phyloP scores from a whole-genome alignment of 495 filamentous ascomycete species.

The Poronia punctata region DNA sequence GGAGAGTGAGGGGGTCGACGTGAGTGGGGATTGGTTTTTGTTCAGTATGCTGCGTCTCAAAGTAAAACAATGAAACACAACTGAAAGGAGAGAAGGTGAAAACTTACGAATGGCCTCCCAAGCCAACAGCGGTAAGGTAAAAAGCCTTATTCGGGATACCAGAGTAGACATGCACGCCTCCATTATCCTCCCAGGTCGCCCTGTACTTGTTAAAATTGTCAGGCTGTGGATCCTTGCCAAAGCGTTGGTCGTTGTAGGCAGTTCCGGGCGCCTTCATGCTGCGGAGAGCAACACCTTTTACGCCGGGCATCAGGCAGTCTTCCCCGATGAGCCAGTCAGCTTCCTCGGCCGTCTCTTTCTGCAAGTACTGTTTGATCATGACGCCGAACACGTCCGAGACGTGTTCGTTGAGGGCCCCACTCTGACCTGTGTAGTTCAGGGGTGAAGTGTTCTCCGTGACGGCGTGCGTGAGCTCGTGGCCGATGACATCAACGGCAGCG shows the following conservation, averaged over 20 bases:
- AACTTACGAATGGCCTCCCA: conserved; percentile 40
- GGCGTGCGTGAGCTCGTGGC: conserved; percentile 47
- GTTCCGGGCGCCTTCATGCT: conserved; percentile 45
- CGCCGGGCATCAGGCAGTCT: conserved; percentile 33
- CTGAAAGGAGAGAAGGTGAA: neutral
- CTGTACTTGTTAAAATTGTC: conserved; percentile 33
- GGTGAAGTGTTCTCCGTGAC: conserved; percentile 38
- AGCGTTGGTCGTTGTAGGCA: conserved; percentile 38
- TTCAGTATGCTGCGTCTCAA: too few relatives aligned
- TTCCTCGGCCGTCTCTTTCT: conserved; percentile 34
- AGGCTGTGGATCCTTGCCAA: conserved; percentile 43
- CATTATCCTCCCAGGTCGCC: conserved; percentile 31
- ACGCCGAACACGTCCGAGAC: conserved; percentile 46
- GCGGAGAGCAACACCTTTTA: conserved; percentile 40
- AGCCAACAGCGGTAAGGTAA: conserved; percentile 34
- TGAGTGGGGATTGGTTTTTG: too few relatives aligned
- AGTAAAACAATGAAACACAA: neutral
- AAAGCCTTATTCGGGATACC: conserved; percentile 50
- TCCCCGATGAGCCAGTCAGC: conserved; percentile 50
- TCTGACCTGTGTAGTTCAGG: conserved; percentile 37
- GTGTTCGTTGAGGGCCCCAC: conserved; percentile 47
- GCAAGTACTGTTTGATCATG: conserved; percentile 45
- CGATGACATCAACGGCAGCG: conserved; percentile 42
- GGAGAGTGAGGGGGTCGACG: neutral
- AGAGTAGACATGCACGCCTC: conserved; percentile 47